Evolutionary conservation across 1,284 basidiomycete species (phyloP).

Genomic region (Sanghuangporus weigelae): DNA sequence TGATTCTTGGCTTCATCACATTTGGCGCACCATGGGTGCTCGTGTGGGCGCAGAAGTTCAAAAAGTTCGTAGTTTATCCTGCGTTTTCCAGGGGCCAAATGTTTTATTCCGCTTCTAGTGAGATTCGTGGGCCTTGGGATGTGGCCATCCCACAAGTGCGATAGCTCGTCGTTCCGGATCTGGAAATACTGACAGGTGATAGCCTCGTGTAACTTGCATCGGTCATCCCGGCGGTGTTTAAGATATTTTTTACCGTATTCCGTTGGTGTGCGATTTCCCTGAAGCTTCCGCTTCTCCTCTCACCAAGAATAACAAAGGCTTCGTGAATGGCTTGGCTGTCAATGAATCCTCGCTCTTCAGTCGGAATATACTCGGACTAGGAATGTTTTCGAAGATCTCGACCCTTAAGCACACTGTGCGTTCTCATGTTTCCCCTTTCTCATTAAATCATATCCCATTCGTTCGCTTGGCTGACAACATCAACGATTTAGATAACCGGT

Average conservation of each 20-base stretch:
- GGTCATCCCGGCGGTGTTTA: not conserved
- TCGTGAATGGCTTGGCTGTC: not conserved
- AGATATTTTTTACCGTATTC: not conserved
- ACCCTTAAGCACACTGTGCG: not conserved
- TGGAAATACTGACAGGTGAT: not conserved
- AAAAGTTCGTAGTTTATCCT: slow-evolving; percentile 52
- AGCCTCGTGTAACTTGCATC: not conserved
- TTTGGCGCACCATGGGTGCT: slow-evolving; percentile 68
- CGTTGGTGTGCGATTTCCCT: not conserved
- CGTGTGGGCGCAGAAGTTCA: slow-evolving; percentile 79
- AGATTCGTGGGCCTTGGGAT: slow-evolving; percentile 60
- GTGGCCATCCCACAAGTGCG: slow-evolving; percentile 48
- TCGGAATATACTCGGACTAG: not conserved
- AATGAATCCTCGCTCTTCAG: not conserved
- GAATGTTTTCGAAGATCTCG: no score
- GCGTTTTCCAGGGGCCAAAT: slow-evolving; percentile 1
- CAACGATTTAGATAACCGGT: not conserved
- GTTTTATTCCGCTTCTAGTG: slow-evolving; percentile 25
- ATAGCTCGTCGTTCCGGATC: not conserved
- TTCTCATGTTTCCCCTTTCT: not conserved
- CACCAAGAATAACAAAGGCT: not conserved
- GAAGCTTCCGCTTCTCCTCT: not conserved
- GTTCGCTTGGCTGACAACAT: not conserved
- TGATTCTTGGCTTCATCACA: slow-evolving; percentile 51
- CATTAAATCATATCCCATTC: not conserved